These are phyloP conservation scores for Elaeis oleifera DNA, from an alignment of 202 grass and related monocot species.

Conservation along the genomic window DNA sequence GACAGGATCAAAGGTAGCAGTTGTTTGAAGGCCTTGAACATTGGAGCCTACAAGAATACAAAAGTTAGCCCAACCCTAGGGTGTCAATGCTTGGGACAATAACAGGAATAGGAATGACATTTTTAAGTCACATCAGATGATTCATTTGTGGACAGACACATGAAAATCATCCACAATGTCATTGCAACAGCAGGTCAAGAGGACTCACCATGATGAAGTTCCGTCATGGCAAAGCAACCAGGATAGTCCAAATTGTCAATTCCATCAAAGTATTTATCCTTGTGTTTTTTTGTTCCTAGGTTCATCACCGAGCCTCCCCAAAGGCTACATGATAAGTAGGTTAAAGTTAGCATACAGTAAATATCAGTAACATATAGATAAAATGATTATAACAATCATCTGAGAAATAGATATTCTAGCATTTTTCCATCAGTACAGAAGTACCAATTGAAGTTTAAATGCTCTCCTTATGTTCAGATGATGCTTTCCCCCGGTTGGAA, in stretches of 20 bases:
- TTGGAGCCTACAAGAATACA: conserved; percentile 57
- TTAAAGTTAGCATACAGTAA: conserved; percentile 11
- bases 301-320: conserved; percentile 95
- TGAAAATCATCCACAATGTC: neutral
- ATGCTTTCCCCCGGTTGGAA: too few species aligned
- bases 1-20: conserved; percentile 90
- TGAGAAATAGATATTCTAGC: too few species aligned
- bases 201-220: conserved; percentile 87
- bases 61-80: neutral
- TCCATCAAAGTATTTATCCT: conserved; percentile 73
- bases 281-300: conserved; percentile 87
- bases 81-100: neutral
- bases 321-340: conserved; percentile 52
- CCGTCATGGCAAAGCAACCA: conserved; percentile 99
- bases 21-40: conserved; percentile 90
- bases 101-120: too few species aligned
- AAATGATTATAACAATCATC: too few species aligned
- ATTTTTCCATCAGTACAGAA: too few species aligned
- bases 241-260: conserved; percentile 96
- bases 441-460: too few species aligned
- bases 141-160: too few species aligned
- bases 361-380: too few species aligned
- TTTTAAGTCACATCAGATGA: too few species aligned
- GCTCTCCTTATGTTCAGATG: too few species aligned
- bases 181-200: conserved; percentile 9